Evolutionary conservation across 768 basidiomycete species (phyloP), one percentile per base, ranked within the genome.

Genomic region (Auriscalpium microsporum): DNA sequence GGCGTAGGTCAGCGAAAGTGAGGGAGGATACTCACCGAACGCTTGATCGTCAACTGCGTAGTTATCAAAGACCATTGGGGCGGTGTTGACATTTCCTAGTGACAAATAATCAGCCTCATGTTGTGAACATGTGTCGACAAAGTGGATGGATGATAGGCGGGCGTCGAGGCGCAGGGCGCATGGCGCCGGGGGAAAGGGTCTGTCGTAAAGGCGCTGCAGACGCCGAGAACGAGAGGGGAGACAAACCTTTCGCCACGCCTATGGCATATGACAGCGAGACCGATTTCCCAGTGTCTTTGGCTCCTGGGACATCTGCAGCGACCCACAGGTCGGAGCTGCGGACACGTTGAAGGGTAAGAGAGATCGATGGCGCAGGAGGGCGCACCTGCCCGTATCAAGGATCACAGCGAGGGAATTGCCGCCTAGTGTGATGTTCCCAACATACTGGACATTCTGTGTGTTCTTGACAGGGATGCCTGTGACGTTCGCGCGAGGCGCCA

Each of bases 261-360:
- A 89, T 78, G 8, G 88, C 87, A 60, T 90, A 90, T 8, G 74
- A 69, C 17, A 90, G 67, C 1, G 79, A 77, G 13, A 82, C 67
- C 10, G 75, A 65, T 51, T 79, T 74, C 11, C 86, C 86, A 0
- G 81, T 74, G 60, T 84, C 80, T 45, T 71, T 77, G 37, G 81
- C 71, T 23, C 68, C 66, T 8, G 84, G 74, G 17, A 78, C 75
- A 45, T 68, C 63, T 21, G 73, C 77, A 7, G 72, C 72, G 9
- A 86, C 85, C 87, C 88, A 90, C 38, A 90, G 68, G 67, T 90
- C 88, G 40, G 87, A 84, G 61, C 88, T 90, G 57, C 40, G 10
- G 42, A 33, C 51, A 54, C 49, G 58, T 48, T 54, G 50, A 9
- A 40, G 42, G 47, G 36, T 50, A 21, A 53, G n/a, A 47, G 48